Base-by-base conservation (phyloP, 768 basidiomycete species). In the Lenzites betulinus region DNA sequence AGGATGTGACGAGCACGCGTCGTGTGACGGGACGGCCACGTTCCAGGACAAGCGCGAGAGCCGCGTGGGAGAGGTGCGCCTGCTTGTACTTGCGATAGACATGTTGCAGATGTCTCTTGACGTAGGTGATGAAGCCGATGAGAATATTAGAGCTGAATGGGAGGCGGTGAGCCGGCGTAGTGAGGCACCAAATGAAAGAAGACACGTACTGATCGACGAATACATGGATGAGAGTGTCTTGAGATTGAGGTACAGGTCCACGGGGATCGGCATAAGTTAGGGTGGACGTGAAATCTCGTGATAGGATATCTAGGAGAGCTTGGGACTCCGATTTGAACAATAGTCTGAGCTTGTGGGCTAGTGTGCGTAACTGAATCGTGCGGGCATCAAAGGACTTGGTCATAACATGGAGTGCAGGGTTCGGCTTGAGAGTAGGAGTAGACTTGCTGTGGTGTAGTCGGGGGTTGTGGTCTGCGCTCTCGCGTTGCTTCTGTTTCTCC, bases 71-170 rank as follows among this genome's bases (percentile, higher is more conserved):
- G 22, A 95, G 74, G 63, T 85, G 86, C 61, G 74, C 76, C 44
- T 67, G 68, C 69, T 69, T 77, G 65, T 72, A 73, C 67, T 71
- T 77, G 65, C 69, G 66, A 22, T 67, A 60, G 54, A 71, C 67
- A 47, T 73, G 76, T 38, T 74, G 75, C n/a, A 78, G 75, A 63
- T 83, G 78, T 56, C 81, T 84, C 70, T 84, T 86, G 52, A 89
- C 73, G 72, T 88, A 84, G 28, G 80, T 83, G n/a, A 93, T 71
- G 55, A 93, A 81, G 35, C 92, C 92, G 61, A 95, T 87, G 47
- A 94, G 82, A 63, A 95, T 93, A 70, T 95, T 95, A 16, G 92
- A 94, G 65, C 92, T 93, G 66, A 48, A 46, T 23, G 51, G 28
- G 0, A 49, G 13, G 64, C 33, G 8, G 28, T 56, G 39, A 39